Conservation (phyloP, 495 filamentous ascomycete genomes). For the Aspergillus panamensis region DNA sequence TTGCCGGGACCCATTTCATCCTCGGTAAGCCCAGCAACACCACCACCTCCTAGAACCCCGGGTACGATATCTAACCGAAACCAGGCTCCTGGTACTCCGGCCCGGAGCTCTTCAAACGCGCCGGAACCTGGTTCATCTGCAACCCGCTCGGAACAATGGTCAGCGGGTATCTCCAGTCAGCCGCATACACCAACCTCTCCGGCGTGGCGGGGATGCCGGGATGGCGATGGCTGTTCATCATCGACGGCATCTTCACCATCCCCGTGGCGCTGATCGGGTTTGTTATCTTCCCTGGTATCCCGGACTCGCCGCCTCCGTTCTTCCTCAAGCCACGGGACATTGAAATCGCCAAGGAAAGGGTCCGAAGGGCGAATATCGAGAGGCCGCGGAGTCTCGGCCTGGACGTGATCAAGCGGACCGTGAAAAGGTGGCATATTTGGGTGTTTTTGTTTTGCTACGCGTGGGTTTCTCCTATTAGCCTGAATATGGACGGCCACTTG, state of each 20-base stretch:
- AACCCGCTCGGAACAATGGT: slow-evolving; percentile 37
- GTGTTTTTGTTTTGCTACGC: slow-evolving; percentile 44
- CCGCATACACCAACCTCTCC: slow-evolving; percentile 45
- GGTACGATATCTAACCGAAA: neutral
- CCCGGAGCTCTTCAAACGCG: slow-evolving; percentile 38
- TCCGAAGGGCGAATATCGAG: slow-evolving; percentile 25
- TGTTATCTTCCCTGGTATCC: slow-evolving; percentile 46
- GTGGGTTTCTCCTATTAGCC: no score
- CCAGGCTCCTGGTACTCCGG: slow-evolving; percentile 40
- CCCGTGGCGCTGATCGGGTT: slow-evolving; percentile 46
- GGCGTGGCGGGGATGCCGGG: slow-evolving; percentile 45
- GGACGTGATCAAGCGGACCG: slow-evolving; percentile 41
- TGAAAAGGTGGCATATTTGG: slow-evolving; percentile 48
- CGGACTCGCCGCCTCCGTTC: slow-evolving; percentile 42
- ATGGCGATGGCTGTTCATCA: slow-evolving; percentile 50
- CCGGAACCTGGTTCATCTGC: slow-evolving; percentile 37
- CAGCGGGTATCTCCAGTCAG: slow-evolving; percentile 44
- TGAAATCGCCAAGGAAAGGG: slow-evolving; percentile 36
- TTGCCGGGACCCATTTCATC: slow-evolving; percentile 44
- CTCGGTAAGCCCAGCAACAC: no score
- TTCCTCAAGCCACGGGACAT: slow-evolving; percentile 39
- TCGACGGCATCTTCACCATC: slow-evolving; percentile 49
- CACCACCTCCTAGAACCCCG: no score
- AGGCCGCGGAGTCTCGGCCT: slow-evolving; percentile 35
- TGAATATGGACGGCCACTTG: no score